These are phyloP conservation scores for Albophoma yamanashiensis DNA, from an alignment of 2,329 filamentous ascomycete species.

Conservation along the genomic window DNA sequence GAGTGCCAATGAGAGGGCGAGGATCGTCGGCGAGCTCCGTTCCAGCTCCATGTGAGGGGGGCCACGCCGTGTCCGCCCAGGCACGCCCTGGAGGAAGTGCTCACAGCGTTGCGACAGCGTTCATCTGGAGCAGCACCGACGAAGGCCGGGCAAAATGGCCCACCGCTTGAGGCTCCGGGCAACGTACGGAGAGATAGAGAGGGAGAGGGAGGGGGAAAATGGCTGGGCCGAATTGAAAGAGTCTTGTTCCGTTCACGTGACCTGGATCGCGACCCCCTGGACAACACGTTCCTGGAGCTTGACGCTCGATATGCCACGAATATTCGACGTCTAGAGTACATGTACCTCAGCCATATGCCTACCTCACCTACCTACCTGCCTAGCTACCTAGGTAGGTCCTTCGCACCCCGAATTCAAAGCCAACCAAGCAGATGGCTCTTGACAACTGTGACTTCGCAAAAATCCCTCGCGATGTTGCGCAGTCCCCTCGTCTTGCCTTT, in stretches of 20 bases:
- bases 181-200: background rate
- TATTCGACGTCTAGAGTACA: background rate
- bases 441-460: background rate
- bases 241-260: background rate
- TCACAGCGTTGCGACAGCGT: background rate
- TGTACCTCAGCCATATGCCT: too few relatives aligned
- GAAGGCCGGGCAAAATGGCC: background rate
- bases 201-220: too few relatives aligned
- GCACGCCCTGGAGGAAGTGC: background rate
- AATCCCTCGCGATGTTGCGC: background rate
- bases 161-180: background rate
- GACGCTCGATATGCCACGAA: background rate
- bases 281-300: background rate
- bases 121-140: background rate
- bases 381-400: too few relatives aligned
- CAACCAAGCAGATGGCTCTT: background rate
- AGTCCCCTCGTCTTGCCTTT: background rate
- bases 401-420: background rate
- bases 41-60: background rate
- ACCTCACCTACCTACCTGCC: too few relatives aligned
- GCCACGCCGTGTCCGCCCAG: background rate
- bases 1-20: background rate
- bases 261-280: background rate
- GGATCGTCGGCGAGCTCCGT: background rate
- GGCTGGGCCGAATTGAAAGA: background rate